Base-by-base conservation (phyloP, 345 rosid genomes). In the Euphorbia tirucalli region DNA sequence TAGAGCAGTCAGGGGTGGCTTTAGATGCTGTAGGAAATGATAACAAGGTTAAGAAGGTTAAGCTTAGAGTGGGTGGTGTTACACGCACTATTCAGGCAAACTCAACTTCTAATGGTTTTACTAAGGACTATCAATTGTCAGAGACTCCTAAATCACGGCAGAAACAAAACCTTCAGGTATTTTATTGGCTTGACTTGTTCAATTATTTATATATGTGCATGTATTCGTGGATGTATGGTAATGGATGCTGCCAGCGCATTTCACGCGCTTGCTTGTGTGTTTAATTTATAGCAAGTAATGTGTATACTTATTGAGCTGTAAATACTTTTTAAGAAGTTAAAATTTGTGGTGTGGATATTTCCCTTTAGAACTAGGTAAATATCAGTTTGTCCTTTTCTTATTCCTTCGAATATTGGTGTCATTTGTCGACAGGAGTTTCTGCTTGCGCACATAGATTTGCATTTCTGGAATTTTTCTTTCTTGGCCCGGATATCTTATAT, bases 1-100 rank as follows among this genome's bases (percentile, higher is more conserved):
- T 80, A 44, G 83, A 74, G 76, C 87, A 76, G 31, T 66, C 75
- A 3, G 86, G 75, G 49, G 72, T 41, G 21, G 67, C 61, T 81
- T 41, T 58, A 65, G 90, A 84, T 80, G 72, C 61, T 46, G 57
- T 57, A 25, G 86, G 69, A 70, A 81, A 78, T 66, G 86, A 85
- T 41, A 85, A 75, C 77, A 87, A 86, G 82, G 81, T 79, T 35
- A 92, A 84, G 84, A 94, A 80, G 68, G 83, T 88, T 52, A 92
- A 87, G 84, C 81, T 88, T 49, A 89, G 85, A 81, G 87, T 92
- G 60, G 83, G 93, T 39, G 90, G 90, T 49, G 75, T 83, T 67
- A 79, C 78, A 5, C 87, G 77, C 15, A 82, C 93, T 37, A 81
- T 89, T 82, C 83, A 81, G 72, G 75, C 91, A 50, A 80, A 77